Conservation (phyloP, 2,329 filamentous ascomycete species). For the Cercospora janseana region DNA sequence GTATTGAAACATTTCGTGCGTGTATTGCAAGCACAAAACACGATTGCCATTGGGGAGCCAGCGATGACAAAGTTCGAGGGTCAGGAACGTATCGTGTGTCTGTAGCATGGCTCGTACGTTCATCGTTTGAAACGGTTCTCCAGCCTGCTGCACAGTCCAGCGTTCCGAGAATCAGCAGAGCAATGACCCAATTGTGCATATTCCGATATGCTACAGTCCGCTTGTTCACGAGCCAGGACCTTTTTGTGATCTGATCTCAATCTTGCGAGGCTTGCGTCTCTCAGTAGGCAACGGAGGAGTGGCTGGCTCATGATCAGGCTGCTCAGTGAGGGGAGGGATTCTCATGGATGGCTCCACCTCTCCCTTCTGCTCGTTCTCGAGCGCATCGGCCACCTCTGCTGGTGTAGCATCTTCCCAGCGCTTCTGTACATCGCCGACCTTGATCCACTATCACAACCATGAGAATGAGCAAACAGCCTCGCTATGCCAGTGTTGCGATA, state of each 20-base stretch:
- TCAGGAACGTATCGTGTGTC: too few species aligned
- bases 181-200: not conserved
- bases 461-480: too few species aligned
- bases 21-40: too few species aligned
- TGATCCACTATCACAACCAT: too few species aligned
- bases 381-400: constrained; percentile 22
- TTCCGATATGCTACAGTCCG: not conserved
- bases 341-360: not conserved
- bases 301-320: not conserved
- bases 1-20: too few species aligned
- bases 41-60: too few species aligned
- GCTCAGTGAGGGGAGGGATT: not conserved
- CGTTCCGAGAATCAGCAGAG: not conserved
- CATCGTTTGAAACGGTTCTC: too few species aligned
- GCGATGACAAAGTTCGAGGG: too few species aligned
- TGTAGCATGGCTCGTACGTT: too few species aligned
- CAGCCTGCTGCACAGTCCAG: not conserved
- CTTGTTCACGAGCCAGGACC: not conserved
- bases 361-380: constrained; percentile 20
- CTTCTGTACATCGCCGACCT: constrained; percentile 31
- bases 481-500: too few species aligned
- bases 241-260: constrained; percentile 18
- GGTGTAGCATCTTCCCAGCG: constrained; percentile 23
- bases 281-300: not conserved
- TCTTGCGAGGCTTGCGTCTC: constrained; percentile 26